Evolutionary conservation across 2,329 filamentous ascomycete species (phyloP).

Genomic region (Colletotrichum gloeosporioides): DNA sequence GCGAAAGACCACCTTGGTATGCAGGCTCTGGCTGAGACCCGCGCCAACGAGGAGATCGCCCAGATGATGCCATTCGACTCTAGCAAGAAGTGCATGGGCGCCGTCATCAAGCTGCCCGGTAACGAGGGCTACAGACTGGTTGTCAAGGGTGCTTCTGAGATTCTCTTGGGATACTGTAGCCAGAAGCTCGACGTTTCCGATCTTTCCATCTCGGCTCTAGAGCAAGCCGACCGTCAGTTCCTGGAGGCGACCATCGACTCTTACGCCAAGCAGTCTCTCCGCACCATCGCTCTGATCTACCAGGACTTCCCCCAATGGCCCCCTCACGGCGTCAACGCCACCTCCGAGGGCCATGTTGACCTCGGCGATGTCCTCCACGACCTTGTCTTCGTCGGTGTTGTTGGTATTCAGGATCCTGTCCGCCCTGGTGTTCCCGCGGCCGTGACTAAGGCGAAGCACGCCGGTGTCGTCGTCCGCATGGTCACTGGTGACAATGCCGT

Average conservation of each 20-base stretch:
- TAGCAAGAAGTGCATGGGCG: constrained; percentile 60
- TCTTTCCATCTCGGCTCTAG: constrained; percentile 60
- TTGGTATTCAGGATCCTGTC: constrained; percentile 75
- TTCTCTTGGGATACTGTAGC: constrained; percentile 51
- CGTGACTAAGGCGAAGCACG: constrained; percentile 66
- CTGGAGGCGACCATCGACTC: constrained; percentile 60
- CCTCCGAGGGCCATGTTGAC: constrained; percentile 66
- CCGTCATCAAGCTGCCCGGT: constrained; percentile 52
- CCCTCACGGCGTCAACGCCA: constrained; percentile 62
- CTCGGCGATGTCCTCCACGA: constrained; percentile 63
- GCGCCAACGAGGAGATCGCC: constrained; percentile 49
- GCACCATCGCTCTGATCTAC: constrained; percentile 78
- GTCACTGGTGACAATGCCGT: constrained; percentile 72
- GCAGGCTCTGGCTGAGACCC: constrained; percentile 48
- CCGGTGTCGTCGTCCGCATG: constrained; percentile 74
- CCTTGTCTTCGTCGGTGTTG: constrained; percentile 75
- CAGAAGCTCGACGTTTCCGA: constrained; percentile 46
- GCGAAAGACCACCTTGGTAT: constrained; percentile 57
- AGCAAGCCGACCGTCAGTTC: constrained; percentile 47
- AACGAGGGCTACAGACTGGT: constrained; percentile 52
- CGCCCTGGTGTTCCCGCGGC: constrained; percentile 69
- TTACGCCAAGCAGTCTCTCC: constrained; percentile 70
- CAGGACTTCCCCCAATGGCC: constrained; percentile 76
- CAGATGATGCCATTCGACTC: constrained; percentile 62
- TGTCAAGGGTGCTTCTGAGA: constrained; percentile 64